A percentile compares a stretch with the other conserved stretches of the same genome.
These are phyloP conservation scores for Dorcoceras hygrometricum DNA, from an alignment of 257 asterid genomes.

Conservation along the genomic window DNA sequence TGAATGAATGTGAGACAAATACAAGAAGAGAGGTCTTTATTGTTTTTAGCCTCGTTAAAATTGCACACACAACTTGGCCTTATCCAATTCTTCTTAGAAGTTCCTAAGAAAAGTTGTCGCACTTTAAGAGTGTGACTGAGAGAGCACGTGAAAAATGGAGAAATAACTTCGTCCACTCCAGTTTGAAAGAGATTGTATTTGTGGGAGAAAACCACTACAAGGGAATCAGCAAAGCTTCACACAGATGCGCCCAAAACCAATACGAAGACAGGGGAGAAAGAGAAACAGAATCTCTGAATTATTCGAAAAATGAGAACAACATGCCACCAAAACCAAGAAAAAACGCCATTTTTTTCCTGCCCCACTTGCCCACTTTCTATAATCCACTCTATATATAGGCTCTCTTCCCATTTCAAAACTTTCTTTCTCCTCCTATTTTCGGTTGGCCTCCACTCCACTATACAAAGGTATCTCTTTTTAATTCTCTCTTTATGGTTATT, in stretches of 20 bases:
- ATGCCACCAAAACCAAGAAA: slow-evolving; percentile 37
- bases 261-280: neutral
- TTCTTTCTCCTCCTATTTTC: slow-evolving; percentile 35
- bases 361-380: neutral
- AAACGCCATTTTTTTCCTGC: slow-evolving; percentile 27
- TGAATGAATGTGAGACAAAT: too few species aligned
- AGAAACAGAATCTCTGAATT: neutral
- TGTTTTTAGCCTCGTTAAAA: too few species aligned
- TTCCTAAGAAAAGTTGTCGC: neutral
- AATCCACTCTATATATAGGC: slow-evolving; percentile 36
- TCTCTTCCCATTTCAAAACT: slow-evolving; percentile 7
- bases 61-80: neutral
- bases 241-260: neutral
- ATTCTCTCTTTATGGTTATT: neutral
- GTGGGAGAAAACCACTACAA: neutral
- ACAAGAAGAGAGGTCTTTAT: too few species aligned
- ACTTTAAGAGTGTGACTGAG: too few species aligned
- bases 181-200: neutral
- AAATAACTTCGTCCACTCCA: neutral
- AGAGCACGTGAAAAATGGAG: neutral
- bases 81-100: neutral
- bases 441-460: slow-evolving; percentile 17
- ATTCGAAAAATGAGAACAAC: slow-evolving; percentile 18
- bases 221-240: neutral
- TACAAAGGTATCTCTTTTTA: slow-evolving; percentile 29